phyloP scores from a whole-genome alignment of 192 early-diverging fungal species.

The Borealophlyctis nickersoniae region DNA sequence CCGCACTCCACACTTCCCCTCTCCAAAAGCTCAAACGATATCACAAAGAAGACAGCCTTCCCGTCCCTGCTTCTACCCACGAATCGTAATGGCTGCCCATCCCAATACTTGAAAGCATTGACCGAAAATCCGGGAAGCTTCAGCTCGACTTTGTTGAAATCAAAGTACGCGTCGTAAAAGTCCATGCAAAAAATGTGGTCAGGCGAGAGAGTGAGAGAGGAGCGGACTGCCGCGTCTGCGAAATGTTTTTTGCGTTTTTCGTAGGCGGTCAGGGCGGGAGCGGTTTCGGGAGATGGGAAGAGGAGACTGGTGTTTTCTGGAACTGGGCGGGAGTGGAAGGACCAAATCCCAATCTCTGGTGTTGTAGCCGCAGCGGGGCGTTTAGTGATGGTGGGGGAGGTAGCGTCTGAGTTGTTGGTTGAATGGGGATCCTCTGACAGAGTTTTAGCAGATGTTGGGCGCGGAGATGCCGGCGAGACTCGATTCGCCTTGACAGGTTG shows the following conservation, averaged over 20 bases:
- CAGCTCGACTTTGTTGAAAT: constrained; percentile 30
- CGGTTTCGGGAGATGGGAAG: constrained; percentile 9
- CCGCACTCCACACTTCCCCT: no score
- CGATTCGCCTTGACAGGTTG: not conserved
- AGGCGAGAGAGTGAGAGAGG: constrained; percentile 14
- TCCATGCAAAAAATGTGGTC: constrained; percentile 40
- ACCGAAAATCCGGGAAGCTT: constrained; percentile 41
- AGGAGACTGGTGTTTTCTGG: constrained; percentile 31
- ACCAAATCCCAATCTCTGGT: constrained; percentile 32
- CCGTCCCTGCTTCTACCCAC: constrained; percentile 22
- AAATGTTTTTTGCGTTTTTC: constrained; percentile 44
- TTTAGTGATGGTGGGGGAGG: constrained; percentile 1
- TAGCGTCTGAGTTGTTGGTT: not conserved
- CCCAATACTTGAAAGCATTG: constrained; percentile 36
- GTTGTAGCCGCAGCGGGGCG: constrained; percentile 7
- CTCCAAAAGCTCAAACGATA: constrained; percentile 33
- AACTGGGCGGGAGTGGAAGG: constrained; percentile 24
- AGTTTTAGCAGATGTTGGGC: not conserved
- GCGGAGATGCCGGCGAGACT: not conserved
- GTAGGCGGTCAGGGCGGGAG: constrained; percentile 22
- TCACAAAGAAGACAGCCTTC: constrained; percentile 27
- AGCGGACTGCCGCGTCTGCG: constrained; percentile 11
- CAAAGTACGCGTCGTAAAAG: constrained; percentile 45
- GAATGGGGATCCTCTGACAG: not conserved
- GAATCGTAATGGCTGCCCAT: constrained; percentile 44